Base-by-base conservation (phyloP, 2,329 filamentous ascomycete species). In the Aspergillus tamarii region DNA sequence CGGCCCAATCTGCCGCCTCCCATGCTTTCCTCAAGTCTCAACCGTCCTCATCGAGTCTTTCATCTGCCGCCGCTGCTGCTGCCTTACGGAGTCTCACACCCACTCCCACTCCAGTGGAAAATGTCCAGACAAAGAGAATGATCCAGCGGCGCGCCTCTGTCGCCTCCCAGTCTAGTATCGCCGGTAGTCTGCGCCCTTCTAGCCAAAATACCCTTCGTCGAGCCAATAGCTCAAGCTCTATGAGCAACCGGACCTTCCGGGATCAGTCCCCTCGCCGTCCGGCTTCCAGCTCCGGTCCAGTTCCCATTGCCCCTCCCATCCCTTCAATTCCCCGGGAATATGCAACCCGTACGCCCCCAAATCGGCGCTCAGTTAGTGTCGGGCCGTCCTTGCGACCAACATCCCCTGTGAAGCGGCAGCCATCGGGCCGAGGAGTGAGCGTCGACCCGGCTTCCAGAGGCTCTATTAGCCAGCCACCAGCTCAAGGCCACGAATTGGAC, bases 211-310 rank as follows among this genome's bases (percentile, higher is more conserved):
- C 82, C 59, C 80, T 94, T 65, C 84, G 89, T 66, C 84, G 92
- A 72, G 84, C 85, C 43, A 85, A 84, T 61, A 96, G 94, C 78
- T 86, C 86, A 32, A 86, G 88, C 26, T 97, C 93, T 57, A 96
- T 98, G 94, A 90, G 88, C 34, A 91, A 94, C 76, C 88, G 94
- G 63, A 94, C 93, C 0, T 97, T 97, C 77, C 88, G 94, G 69
- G 91, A 90, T 14, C 88, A 89, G 4, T 96, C 89, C 4, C 92
- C 85, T 65, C 73, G 71, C 61, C 77, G 78, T 41, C 74, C 77
- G 34, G 71, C 74, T 50, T 77, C 83, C 76, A 78, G 78, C 74
- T 83, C 83, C 61, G 74, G 77, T 62, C 77, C 77, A 52, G 74
- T 77, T 75, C 76, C 80, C 57, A 81, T 86, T 70, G 84, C 87